These are phyloP conservation scores for Dysphania ambrosioides DNA, from an alignment of 148 eudicot species.

Conservation along the genomic window DNA sequence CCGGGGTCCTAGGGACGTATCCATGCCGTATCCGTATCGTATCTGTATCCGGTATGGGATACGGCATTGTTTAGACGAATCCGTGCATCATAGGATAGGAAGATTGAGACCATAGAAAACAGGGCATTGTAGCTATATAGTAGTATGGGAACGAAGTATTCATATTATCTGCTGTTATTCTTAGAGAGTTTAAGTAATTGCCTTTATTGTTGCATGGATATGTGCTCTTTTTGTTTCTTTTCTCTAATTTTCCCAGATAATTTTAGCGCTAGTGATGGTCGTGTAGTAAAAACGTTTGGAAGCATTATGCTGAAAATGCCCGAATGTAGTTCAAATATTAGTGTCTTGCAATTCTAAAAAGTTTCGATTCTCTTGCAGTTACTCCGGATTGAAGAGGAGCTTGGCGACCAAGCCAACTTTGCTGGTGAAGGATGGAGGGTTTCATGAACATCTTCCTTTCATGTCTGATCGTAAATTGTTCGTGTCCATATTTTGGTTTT, in stretches of 20 bases:
- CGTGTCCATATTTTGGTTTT: conserved; percentile 18
- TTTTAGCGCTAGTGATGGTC: neutral
- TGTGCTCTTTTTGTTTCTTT: neutral
- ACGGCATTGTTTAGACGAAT: no score
- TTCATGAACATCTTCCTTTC: conserved; percentile 33
- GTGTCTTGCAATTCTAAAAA: conserved; percentile 4
- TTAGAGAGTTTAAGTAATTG: no score
- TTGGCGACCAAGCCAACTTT: conserved; percentile 79
- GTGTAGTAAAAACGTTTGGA: neutral
- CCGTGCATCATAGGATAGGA: no score
- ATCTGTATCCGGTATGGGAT: no score
- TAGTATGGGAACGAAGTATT: neutral
- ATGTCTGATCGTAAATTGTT: neutral
- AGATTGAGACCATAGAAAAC: no score
- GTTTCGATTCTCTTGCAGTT: conserved; percentile 46
- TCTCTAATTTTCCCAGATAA: neutral
- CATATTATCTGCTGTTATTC: neutral
- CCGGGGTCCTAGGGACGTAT: no score
- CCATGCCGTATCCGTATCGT: no score
- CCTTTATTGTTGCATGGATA: neutral
- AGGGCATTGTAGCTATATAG: neutral
- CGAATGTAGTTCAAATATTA: neutral
- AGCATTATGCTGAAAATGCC: neutral
- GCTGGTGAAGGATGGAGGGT: conserved; percentile 85
- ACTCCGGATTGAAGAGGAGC: conserved; percentile 92